Evolutionary conservation across 345 rosid species (phyloP), one percentile per base, ranked within the genome.

Genomic region (Salix koriyanagi): DNA sequence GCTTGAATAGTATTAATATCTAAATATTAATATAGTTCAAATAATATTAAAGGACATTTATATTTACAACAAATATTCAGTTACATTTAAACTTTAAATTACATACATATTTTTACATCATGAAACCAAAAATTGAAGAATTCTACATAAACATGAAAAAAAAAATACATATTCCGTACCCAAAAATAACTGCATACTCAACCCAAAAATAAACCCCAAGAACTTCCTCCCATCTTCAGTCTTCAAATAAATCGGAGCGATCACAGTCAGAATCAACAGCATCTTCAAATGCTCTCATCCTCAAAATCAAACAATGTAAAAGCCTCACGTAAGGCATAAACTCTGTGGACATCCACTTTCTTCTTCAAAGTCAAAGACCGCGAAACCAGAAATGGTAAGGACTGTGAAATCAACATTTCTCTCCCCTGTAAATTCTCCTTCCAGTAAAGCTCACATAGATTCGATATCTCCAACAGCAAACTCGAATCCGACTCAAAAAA

Each of bases 371-470:
- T 91, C 79, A 96, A 76, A 4, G 98, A 91, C 85, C 89, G 82
- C 21, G 99, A 89, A 26, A 96, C 69, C 70, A 93, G 67, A 78
- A 85, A 93, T 36, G 98, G 99, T 39, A 96, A 77, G 58, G 86
- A 87, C 83, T 92, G 99, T 4, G 97, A 89, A 81, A 96, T 91
- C 52, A 96, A 72, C 66, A 81, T 75, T 54, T 91, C 97, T 68
- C 90, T 84, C 21, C 77, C 92, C 10, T 81, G 70, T 2, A 89
- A 66, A 56, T 81, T 84, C 80, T 81, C 91, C 80, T 90, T 93
- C 99, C 98, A 95, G 91, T 90, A 96, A 34, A 76, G 75, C 89
- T 96, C 99, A 18, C 97, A 96, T 28, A 91, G 69, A 46, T 84
- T 83, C 26, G 89, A 88, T n/a, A 93, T 82, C 81, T 93, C 97